A percentile compares a stretch with the other conserved stretches of the same genome.
phyloP scores from a whole-genome alignment of 75 land plant genomes.

The Selaginella tamariscina region DNA sequence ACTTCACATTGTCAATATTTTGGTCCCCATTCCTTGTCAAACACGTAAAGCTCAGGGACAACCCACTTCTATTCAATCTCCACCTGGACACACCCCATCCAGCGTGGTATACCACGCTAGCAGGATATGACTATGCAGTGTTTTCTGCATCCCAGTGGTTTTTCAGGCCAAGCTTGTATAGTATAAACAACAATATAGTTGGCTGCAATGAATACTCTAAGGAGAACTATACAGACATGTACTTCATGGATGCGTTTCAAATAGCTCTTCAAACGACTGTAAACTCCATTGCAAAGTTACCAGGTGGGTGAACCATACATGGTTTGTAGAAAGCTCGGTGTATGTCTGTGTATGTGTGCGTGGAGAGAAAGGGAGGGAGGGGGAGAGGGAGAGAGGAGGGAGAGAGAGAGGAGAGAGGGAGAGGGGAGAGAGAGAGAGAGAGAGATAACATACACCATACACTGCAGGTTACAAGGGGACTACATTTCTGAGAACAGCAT shows the following conservation, averaged over 20 bases:
- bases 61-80: background rate
- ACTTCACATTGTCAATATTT: conserved; percentile 4
- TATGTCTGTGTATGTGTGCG: too few relatives aligned
- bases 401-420: too few relatives aligned
- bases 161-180: background rate
- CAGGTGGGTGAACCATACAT: too few relatives aligned
- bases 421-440: too few relatives aligned
- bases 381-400: too few relatives aligned
- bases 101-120: background rate
- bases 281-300: background rate
- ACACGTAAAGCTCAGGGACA: background rate
- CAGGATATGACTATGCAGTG: background rate
- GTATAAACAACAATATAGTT: background rate
- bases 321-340: too few relatives aligned
- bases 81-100: conserved; percentile 1
- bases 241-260: background rate
- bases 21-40: conserved; percentile 13
- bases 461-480: conserved; percentile 2
- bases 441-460: too few relatives aligned
- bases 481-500: background rate
- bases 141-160: background rate
- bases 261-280: background rate
- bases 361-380: too few relatives aligned
- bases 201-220: background rate
- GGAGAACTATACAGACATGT: background rate